phyloP scores from a whole-genome alignment of 352 stramenopile genomes.

The Phytophthora syringae region DNA sequence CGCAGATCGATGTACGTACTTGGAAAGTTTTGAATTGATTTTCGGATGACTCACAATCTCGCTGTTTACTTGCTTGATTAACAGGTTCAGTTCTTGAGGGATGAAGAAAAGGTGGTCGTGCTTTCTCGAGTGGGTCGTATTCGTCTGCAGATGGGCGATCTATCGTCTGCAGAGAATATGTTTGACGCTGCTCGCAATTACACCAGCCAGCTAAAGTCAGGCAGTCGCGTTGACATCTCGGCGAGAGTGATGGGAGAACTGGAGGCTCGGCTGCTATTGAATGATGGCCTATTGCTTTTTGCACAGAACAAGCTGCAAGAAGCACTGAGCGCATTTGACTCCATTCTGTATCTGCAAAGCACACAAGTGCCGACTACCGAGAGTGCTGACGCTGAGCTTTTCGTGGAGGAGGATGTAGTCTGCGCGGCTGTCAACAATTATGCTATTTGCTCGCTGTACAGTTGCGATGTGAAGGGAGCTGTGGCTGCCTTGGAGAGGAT shows the following conservation, averaged over 20 bases:
- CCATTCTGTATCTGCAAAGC: constrained; percentile 57
- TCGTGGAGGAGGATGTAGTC: constrained; percentile 73
- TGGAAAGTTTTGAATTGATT: background rate
- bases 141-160: constrained; percentile 78
- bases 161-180: constrained; percentile 59
- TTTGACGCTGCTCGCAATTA: constrained; percentile 54
- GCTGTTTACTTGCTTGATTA: background rate
- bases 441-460: constrained; percentile 83
- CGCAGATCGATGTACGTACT: constrained; percentile 65
- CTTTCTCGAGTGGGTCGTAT: constrained; percentile 75
- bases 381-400: constrained; percentile 43
- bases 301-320: constrained; percentile 85
- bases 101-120: constrained; percentile 53
- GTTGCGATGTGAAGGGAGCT: constrained; percentile 77
- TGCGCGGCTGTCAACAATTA: constrained; percentile 84
- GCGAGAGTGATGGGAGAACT: constrained; percentile 41
- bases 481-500: constrained; percentile 74
- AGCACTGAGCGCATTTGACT: constrained; percentile 74
- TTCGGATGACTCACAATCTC: constrained; percentile 5
- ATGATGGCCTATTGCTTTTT: constrained; percentile 79
- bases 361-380: constrained; percentile 16
- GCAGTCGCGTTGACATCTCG: background rate
- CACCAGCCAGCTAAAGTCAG: constrained; percentile 29
- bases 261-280: constrained; percentile 63
- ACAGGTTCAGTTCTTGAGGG: constrained; percentile 47